Base-by-base conservation (phyloP, 805 yeast species). In the Ogataea nakhonphanomensis region DNA sequence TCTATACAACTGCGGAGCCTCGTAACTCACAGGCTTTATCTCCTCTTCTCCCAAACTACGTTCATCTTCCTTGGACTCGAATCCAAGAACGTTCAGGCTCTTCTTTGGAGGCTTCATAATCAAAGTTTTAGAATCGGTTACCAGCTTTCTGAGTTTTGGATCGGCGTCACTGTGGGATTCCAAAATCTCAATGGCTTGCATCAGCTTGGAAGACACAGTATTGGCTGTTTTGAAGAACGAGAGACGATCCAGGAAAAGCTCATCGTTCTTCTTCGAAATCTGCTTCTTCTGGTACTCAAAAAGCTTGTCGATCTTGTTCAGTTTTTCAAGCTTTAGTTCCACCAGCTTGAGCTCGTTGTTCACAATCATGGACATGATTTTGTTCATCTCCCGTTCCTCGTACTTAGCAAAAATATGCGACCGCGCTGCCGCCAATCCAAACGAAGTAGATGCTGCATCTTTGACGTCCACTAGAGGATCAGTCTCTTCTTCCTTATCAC, bases 331-430 rank as follows among this genome's bases (percentile, higher is more conserved):
- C 62, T 85, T 85, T 45, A 81, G 51, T 44, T 83, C 84, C 25
- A 85, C 68, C 52, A 83, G 81, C 39, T 74, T 71, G 43, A 82
- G 49, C 58, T 82, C 80, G 30, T 76, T 74, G 54, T 81, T 81
- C 13, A 84, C 68, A 33, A 85, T 71, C 22, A 71, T 71, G 21
- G 73, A 68, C 9, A 82, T 63, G 15, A 81, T 59, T 39, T 74
- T 76, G 50, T 78, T 73, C 80, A 80, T 78, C 55, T 83, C 88
- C 45, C 89, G 69, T 55, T 87, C 96, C 59, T 86, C 95, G 55
- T 77, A 80, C 4, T 80, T 77, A 5, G 91, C 86, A 62, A 87
- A 84, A 14, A 84, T 72, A 56, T 85, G 88, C 20, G 93, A 73
- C 45, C 93, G 74, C 1, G 88, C 81, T 3, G 93, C 95, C 27